phyloP scores from a whole-genome alignment of 176 grass and related monocot species.

The Elaeis guineensis region DNA sequence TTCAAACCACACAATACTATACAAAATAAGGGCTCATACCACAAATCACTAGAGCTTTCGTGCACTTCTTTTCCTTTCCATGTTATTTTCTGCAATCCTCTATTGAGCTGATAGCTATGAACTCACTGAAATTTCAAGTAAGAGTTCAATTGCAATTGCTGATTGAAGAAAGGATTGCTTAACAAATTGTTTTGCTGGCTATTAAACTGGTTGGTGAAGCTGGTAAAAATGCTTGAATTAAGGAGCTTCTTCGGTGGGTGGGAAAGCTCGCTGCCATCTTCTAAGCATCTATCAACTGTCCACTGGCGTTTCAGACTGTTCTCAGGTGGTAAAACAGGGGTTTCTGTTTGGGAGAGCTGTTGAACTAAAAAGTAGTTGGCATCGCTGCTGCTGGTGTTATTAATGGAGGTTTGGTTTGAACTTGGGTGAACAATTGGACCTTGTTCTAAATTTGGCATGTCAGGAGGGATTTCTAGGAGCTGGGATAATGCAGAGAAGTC shows the following conservation, averaged over 20 bases:
- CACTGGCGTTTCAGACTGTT: conserved; percentile 13
- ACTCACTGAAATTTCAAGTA: neutral
- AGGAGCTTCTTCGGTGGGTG: neutral
- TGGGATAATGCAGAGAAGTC: conserved; percentile 14
- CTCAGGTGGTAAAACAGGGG: neutral
- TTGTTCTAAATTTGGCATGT: too few relatives aligned
- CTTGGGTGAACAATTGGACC: too few relatives aligned
- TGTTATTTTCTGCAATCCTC: too few relatives aligned
- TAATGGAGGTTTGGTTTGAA: neutral
- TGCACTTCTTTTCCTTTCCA: too few relatives aligned
- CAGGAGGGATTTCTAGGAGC: too few relatives aligned
- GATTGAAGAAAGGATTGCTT: conserved; percentile 20
- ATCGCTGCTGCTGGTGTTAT: neutral
- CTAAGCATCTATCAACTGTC: neutral
- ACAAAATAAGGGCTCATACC: too few relatives aligned
- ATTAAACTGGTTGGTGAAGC: neutral
- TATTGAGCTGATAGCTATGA: neutral
- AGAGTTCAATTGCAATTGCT: conserved; percentile 14
- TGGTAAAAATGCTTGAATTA: neutral
- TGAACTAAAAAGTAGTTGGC: too few relatives aligned
- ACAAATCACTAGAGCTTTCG: too few relatives aligned
- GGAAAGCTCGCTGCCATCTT: neutral
- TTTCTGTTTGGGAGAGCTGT: neutral
- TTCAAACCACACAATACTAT: too few relatives aligned
- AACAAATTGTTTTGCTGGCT: conserved; percentile 28